Base-by-base conservation (phyloP, 768 basidiomycete genomes). In the Panaeolus cyanescens region DNA sequence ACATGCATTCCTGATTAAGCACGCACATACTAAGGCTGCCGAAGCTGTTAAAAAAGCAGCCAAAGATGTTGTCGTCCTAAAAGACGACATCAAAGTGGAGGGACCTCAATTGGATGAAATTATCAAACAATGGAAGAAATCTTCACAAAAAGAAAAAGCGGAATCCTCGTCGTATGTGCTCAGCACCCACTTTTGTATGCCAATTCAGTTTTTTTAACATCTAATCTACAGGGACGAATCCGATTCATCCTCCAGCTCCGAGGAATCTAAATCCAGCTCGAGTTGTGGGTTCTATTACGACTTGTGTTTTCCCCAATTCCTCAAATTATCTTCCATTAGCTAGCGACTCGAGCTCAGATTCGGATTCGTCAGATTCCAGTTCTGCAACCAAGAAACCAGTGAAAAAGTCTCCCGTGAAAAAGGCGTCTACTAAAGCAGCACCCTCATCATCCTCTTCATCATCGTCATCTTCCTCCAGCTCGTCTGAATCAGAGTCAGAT, bases 21-120 rank as follows among this genome's bases (percentile, higher is more conserved):
- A 82, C 53, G 80, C 83, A 0, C 89, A 93, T 71, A 70, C 71
- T 31, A 92, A 92, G 67, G 90, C 86, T 7, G 93, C 93, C 8
- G 78, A 83, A 60, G 87, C 89, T 1, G 77, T 94, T 55, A 91
- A 85, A 76, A 91, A 88, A 65, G 90, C 90, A 25, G 91, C 84
- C 20, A 87, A 85, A 72, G 78, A 81, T 54, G 68, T 84, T 15
- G 83, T 90, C 37, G 74, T 86, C 12, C 75, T 92, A 25, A 85
- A 87, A 63, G 87, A 89, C 59, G 80, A 78, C 34, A 67, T 82
- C 39, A 68, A 75, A 33, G 59, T 73, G 36, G 76, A 83, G 9
- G 84, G 82, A 3, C 83, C 85, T n/a, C 70, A 80, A 15, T 71
- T 94, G 65, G 87, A 89, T 54, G 81, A 83, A 33, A 88, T 93